phyloP scores from a whole-genome alignment of 805 yeast genomes.

The Komagataella phaffii region DNA sequence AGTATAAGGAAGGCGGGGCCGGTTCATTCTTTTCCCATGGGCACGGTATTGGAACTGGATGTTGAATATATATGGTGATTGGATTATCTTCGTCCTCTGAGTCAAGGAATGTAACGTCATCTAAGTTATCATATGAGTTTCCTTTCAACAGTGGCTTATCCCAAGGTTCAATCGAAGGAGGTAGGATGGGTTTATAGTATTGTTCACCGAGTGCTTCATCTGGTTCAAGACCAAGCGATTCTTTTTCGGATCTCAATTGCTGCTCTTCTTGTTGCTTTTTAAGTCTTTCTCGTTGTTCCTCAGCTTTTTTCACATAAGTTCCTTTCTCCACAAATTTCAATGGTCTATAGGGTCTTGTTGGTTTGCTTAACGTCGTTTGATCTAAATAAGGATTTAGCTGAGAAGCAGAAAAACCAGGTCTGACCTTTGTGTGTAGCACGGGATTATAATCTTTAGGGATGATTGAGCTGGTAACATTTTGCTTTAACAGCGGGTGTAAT shows the following conservation, averaged over 20 bases:
- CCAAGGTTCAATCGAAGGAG: slow-evolving; percentile 86
- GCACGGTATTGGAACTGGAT: slow-evolving; percentile 57
- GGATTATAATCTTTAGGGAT: slow-evolving; percentile 6
- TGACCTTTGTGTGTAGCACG: slow-evolving; percentile 6
- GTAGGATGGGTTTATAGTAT: slow-evolving; percentile 27
- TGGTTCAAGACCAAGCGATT: slow-evolving; percentile 31
- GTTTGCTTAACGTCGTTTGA: slow-evolving; percentile 12
- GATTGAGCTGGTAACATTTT: slow-evolving; percentile 5
- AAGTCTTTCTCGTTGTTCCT: slow-evolving; percentile 29
- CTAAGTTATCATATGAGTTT: slow-evolving; percentile 22
- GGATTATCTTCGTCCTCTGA: slow-evolving; percentile 27
- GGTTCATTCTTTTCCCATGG: slow-evolving; percentile 39
- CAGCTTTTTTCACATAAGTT: slow-evolving; percentile 42
- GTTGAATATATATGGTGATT: slow-evolving; percentile 64
- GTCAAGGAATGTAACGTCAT: slow-evolving; percentile 14
- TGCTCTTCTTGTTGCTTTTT: slow-evolving; percentile 19
- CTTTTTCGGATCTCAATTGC: slow-evolving; percentile 17
- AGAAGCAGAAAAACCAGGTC: slow-evolving; percentile 11
- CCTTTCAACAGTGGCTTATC: slow-evolving; percentile 41
- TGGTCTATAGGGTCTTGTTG: slow-evolving; percentile 17
- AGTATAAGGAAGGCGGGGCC: slow-evolving; percentile 31
- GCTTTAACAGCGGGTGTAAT: slow-evolving; percentile 16
- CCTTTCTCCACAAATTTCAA: slow-evolving; percentile 50
- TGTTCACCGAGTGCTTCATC: slow-evolving; percentile 45
- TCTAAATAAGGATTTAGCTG: slow-evolving; percentile 19